Conservation (phyloP, 257 asterid genomes). For the Ilex aquifolium region DNA sequence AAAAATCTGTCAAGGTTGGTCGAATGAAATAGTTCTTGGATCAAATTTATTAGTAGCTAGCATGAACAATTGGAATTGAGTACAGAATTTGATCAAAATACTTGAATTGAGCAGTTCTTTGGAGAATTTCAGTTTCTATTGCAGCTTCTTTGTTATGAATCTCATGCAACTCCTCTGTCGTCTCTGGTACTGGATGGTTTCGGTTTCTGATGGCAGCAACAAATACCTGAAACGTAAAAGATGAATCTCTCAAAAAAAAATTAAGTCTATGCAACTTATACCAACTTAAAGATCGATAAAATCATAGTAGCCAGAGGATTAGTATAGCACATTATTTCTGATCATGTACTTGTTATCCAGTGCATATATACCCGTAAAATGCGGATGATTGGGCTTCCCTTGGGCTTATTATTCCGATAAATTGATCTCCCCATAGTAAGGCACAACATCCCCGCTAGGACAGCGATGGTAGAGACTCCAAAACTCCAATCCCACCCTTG, state of each 20-base stretch:
- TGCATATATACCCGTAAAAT: conserved; percentile 38
- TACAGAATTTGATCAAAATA: conserved; percentile 13
- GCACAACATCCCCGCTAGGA: conserved; percentile 32
- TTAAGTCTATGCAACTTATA: too few species aligned
- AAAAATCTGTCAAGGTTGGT: conserved; percentile 35
- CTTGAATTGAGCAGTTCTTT: conserved; percentile 64
- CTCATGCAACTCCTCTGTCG: conserved; percentile 38
- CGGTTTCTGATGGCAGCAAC: conserved; percentile 54
- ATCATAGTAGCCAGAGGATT: too few species aligned
- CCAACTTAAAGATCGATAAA: too few species aligned
- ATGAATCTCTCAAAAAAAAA: not conserved
- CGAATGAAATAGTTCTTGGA: not conserved
- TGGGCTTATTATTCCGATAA: conserved; percentile 44
- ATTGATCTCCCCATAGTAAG: conserved; percentile 45
- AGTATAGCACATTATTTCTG: too few species aligned
- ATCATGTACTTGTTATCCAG: too few species aligned
- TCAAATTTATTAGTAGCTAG: too few species aligned
- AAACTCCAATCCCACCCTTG: conserved; percentile 82
- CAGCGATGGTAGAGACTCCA: conserved; percentile 50
- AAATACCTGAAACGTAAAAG: conserved; percentile 35
- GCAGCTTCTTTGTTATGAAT: conserved; percentile 42
- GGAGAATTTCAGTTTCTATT: conserved; percentile 39
- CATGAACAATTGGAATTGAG: not conserved
- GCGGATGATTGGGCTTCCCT: conserved; percentile 55
- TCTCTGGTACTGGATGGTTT: conserved; percentile 39